Evolutionary conservation across 2,329 filamentous ascomycete species (phyloP), one percentile per base, ranked within the genome.

Genomic region (Xylaria sp.): DNA sequence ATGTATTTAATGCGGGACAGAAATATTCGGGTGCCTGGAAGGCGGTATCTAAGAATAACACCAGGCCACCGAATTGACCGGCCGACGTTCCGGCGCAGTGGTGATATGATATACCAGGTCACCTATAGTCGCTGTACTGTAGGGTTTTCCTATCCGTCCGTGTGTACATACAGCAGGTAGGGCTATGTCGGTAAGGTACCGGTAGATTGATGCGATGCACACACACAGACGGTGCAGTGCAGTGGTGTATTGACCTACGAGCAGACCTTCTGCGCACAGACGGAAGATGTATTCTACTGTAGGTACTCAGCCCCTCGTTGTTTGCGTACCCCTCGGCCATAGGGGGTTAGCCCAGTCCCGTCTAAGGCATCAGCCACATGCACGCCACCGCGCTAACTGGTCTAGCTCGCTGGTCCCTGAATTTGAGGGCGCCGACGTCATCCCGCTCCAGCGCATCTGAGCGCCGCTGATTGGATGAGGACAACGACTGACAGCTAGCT

Each of bases 361-460:
- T 34, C 23, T 55, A 8, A 2, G 57, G 60, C 61, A 65, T 59
- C 23, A 68, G 68, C 69, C 65, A 68, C 28, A n/a, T 37, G 52
- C 18, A 23, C 65, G 55, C 65, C 66, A 65, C 65, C 61, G 57
- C 39, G 20, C 50, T 70, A 70, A 48, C 65, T 62, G 56, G 32
- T 44, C 28, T 23, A 51, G 50, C 63, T 18, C 12, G 41, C n/a
- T 8, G 32, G 57, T 54, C 48, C 64, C 64, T 66, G 66, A 28
- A 59, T 18, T 6, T 69, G 67, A 70, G 64, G 65, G 34, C 65
- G 59, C 69, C 69, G 65, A 70, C 69, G 69, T 70, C 69, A 70
- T 70, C 34, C 69, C 58, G 23, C 37, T 59, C 46, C 6, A 52
- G 59, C 41, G 28, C 23, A 18, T 63, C 54, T 59, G 28, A 44